phyloP scores from a whole-genome alignment of 2,329 filamentous ascomycete species.

The Chrysoporthe austroafricana region DNA sequence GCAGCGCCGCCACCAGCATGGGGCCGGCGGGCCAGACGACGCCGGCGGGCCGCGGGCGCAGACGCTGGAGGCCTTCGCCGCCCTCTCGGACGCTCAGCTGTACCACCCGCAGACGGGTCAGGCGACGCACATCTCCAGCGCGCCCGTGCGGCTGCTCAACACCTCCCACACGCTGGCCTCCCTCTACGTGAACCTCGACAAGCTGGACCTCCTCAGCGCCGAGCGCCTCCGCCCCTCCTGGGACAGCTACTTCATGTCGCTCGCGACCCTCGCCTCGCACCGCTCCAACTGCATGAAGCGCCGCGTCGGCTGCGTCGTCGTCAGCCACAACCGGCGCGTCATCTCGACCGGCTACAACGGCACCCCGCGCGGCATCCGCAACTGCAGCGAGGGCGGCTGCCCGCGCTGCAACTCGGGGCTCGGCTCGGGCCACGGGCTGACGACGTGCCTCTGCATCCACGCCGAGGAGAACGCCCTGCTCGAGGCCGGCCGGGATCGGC shows the following conservation, averaged over 20 bases:
- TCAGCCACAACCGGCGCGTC: slow-evolving; percentile 76
- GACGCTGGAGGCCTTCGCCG: slow-evolving; percentile 59
- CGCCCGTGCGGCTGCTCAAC: slow-evolving; percentile 86
- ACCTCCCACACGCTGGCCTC: slow-evolving; percentile 72
- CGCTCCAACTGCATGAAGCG: slow-evolving; percentile 98
- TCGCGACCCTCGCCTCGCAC: slow-evolving; percentile 89
- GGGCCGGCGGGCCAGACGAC: slow-evolving; percentile 29
- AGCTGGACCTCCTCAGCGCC: slow-evolving; percentile 76
- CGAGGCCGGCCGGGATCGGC: slow-evolving; percentile 89
- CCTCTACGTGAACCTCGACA: slow-evolving; percentile 72
- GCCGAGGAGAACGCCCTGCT: slow-evolving; percentile 96
- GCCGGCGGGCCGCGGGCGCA: slow-evolving; percentile 7
- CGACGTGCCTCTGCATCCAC: slow-evolving; percentile 94
- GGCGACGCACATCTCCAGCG: slow-evolving; percentile 77
- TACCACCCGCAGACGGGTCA: slow-evolving; percentile 70
- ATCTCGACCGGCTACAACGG: slow-evolving; percentile 98
- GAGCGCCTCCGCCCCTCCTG: slow-evolving; percentile 84
- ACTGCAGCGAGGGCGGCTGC: slow-evolving; percentile 94
- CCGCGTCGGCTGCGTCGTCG: slow-evolving; percentile 90
- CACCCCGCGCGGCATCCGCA: slow-evolving; percentile 84
- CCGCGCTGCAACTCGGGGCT: slow-evolving; percentile 79
- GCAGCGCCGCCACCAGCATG: slow-evolving; percentile 30
- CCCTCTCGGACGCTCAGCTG: slow-evolving; percentile 71
- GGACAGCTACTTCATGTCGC: slow-evolving; percentile 98
- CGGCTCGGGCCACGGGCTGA: slow-evolving; percentile 71